Conservation (phyloP, 805 yeast species). For the Kurtzmaniella cleridarum region DNA sequence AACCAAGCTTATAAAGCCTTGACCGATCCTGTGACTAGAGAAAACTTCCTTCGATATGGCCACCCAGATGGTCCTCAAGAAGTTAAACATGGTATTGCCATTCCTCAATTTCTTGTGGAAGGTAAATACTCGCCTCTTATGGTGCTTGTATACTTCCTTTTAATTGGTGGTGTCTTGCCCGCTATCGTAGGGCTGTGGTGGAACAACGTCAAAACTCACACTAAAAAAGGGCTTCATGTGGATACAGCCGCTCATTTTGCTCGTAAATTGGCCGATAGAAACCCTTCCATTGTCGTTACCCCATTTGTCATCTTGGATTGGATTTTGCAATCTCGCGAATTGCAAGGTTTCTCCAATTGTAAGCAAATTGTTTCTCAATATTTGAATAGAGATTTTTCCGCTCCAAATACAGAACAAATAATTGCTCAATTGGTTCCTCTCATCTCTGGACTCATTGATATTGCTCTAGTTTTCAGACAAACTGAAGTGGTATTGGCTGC, state of each 20-base stretch:
- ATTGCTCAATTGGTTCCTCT: slow-evolving; percentile 62
- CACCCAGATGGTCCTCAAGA: slow-evolving; percentile 98
- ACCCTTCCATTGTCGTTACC: slow-evolving; percentile 62
- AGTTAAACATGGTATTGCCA: slow-evolving; percentile 85
- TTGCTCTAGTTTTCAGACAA: slow-evolving; percentile 75
- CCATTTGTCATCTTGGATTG: slow-evolving; percentile 53
- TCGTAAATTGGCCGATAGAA: slow-evolving; percentile 65
- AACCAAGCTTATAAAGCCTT: slow-evolving; percentile 91
- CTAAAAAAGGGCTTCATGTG: slow-evolving; percentile 77
- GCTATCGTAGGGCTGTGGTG: slow-evolving; percentile 84
- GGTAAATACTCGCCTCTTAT: slow-evolving; percentile 67
- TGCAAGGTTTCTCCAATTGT: slow-evolving; percentile 36
- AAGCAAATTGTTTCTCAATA: slow-evolving; percentile 50
- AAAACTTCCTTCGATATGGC: slow-evolving; percentile 81
- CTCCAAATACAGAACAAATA: slow-evolving; percentile 28
- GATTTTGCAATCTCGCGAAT: slow-evolving; percentile 66
- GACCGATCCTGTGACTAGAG: slow-evolving; percentile 81
- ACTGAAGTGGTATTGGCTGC: slow-evolving; percentile 58
- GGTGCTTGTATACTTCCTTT: slow-evolving; percentile 54
- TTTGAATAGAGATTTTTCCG: slow-evolving; percentile 43
- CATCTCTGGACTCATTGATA: slow-evolving; percentile 68
- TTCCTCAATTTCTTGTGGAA: slow-evolving; percentile 87
- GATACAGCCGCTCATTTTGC: slow-evolving; percentile 78
- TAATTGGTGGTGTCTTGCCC: slow-evolving; percentile 79
- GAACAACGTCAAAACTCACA: slow-evolving; percentile 72